Evolutionary conservation across 305 asterid species (phyloP).

Genomic region (Nicotiana rustica): DNA sequence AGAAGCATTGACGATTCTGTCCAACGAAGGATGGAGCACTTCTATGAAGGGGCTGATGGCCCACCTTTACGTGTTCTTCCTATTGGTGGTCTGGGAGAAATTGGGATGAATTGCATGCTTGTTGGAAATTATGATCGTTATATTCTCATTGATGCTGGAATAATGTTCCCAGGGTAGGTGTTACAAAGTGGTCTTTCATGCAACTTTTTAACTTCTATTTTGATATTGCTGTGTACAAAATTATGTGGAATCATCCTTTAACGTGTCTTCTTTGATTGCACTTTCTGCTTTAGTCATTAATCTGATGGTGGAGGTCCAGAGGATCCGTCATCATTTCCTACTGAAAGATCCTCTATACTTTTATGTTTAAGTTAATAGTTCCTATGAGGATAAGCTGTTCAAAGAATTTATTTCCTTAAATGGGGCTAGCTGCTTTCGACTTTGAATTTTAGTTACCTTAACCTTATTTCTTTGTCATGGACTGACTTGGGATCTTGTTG

Average conservation of each 20-base stretch:
- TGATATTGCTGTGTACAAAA: not conserved
- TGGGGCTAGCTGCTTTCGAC: not conserved
- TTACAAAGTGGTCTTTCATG: conserved; percentile 19
- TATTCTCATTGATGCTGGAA: conserved; percentile 94
- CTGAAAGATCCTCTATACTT: not conserved
- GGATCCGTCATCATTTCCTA: not conserved
- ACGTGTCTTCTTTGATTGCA: conserved; percentile 12
- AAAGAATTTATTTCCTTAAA: conserved; percentile 30
- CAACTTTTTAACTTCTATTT: conserved; percentile 26
- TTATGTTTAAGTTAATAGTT: not conserved
- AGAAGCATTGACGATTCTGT: conserved; percentile 96
- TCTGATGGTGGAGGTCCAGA: conserved; percentile 22
- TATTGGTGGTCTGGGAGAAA: conserved; percentile 97
- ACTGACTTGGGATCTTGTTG: conserved; percentile 31
- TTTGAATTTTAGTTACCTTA: conserved; percentile 25
- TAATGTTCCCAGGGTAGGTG: conserved; percentile 96
- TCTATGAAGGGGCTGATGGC: conserved; percentile 93
- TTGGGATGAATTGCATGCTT: conserved; percentile 99
- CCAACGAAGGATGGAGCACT: conserved; percentile 93
- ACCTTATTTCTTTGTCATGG: conserved; percentile 1
- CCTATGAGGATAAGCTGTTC: not conserved
- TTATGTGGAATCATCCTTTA: not conserved
- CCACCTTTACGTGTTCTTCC: conserved; percentile 95
- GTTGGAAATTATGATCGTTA: conserved; percentile 94
- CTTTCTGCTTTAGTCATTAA: conserved; percentile 26